phyloP scores from a whole-genome alignment of 306 rosid species.

The Casuarina glauca region DNA sequence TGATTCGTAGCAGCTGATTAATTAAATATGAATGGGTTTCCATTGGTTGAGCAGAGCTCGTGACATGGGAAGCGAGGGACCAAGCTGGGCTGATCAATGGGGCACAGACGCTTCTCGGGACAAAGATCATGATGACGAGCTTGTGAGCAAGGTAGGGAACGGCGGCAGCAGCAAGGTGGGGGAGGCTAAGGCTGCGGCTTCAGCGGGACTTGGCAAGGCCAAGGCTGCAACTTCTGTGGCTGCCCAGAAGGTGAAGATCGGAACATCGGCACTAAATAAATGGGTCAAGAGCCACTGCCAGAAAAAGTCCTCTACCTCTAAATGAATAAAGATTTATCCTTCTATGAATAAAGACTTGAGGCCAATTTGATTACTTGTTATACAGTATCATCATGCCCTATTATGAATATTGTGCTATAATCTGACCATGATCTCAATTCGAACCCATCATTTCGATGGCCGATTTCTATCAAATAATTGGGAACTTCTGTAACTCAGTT shows the following conservation, averaged over 20 bases:
- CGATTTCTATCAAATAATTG: not conserved
- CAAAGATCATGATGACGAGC: conserved; percentile 27
- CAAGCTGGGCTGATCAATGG: conserved; percentile 84
- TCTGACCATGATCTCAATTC: not conserved
- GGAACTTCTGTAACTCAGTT: not conserved
- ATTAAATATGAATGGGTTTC: not conserved
- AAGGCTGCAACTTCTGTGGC: conserved; percentile 35
- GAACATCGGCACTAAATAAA: conserved; percentile 69
- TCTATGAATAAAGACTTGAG: not conserved
- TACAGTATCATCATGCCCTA: not conserved
- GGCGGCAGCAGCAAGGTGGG: conserved; percentile 50
- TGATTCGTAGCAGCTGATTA: not conserved
- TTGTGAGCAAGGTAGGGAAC: conserved; percentile 35
- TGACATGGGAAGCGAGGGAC: conserved; percentile 70
- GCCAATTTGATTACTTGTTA: not conserved
- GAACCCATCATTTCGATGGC: not conserved
- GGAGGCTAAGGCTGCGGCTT: conserved; percentile 59
- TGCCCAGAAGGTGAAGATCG: conserved; percentile 45
- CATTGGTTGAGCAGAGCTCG: conserved; percentile 7
- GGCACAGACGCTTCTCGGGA: conserved; percentile 45
- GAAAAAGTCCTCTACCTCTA: conserved; percentile 45
- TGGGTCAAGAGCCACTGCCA: conserved; percentile 70
- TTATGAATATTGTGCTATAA: not conserved
- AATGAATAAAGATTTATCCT: conserved; percentile 29
- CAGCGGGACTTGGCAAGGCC: conserved; percentile 37